A percentile compares a stretch with the other conserved stretches of the same genome.
These are phyloP conservation scores for Penicillium sp. DNA, from an alignment of 2,329 filamentous ascomycete species.

Conservation along the genomic window DNA sequence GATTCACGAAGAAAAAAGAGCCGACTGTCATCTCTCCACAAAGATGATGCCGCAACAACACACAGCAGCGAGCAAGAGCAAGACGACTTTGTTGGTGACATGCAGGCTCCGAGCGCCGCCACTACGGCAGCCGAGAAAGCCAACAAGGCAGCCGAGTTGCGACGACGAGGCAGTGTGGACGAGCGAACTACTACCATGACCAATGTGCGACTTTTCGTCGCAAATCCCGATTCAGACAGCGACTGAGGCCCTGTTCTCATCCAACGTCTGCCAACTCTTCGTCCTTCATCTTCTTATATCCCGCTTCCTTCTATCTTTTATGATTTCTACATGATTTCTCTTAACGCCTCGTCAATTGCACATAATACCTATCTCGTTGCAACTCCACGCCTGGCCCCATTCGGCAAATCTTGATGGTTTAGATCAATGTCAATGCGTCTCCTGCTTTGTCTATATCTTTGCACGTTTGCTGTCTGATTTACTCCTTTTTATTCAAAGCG, in stretches of 20 bases:
- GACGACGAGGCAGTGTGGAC: conserved; percentile 50
- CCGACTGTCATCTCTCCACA: conserved; percentile 24
- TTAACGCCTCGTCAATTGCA: conserved; percentile 19
- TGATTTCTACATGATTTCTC: conserved; percentile 16
- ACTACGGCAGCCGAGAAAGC: conserved; percentile 41
- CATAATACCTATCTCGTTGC: conserved; percentile 24
- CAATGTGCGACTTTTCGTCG: conserved; percentile 48
- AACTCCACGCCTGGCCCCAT: conserved; percentile 10
- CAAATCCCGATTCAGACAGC: conserved; percentile 49
- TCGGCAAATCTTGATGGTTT: conserved; percentile 20
- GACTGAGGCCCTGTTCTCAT: conserved; percentile 27
- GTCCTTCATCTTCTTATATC: conserved; percentile 7
- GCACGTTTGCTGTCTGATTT: conserved; percentile 1
- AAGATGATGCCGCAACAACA: conserved; percentile 32
- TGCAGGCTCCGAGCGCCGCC: conserved; percentile 47
- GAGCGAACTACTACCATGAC: conserved; percentile 51
- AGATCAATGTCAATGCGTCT: background rate
- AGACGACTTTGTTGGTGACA: conserved; percentile 54
- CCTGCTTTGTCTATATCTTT: conserved; percentile 18
- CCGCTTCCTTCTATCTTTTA: conserved; percentile 13
- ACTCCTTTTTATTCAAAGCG: background rate
- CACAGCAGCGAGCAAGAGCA: conserved; percentile 47
- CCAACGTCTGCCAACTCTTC: background rate
- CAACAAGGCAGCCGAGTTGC: conserved; percentile 46
- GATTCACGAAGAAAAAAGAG: conserved; percentile 30